Evolutionary conservation across 108 stramenopile species (phyloP).

Genomic region (Nitzschia sp.): DNA sequence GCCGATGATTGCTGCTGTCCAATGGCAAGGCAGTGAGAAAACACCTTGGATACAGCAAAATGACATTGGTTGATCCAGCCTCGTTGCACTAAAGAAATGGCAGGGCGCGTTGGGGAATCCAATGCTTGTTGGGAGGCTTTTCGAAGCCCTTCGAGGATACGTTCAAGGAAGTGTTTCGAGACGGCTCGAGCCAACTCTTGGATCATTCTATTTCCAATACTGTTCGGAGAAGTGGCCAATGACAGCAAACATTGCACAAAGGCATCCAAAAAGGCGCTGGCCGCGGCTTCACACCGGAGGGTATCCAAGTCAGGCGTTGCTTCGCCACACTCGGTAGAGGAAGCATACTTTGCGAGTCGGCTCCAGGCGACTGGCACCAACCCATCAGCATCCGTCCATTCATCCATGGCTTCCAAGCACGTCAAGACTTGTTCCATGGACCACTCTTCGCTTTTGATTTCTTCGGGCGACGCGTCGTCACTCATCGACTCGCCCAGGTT

Average conservation of each 20-base stretch:
- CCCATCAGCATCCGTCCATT: slow-evolving; percentile 13
- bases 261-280: slow-evolving; percentile 14
- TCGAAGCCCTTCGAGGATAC: neutral
- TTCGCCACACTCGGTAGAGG: neutral
- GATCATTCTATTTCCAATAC: slow-evolving; percentile 1
- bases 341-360: neutral
- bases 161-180: neutral
- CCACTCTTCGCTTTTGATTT: neutral
- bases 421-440: slow-evolving; percentile 20
- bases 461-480: neutral
- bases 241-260: slow-evolving; percentile 2
- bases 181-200: neutral
- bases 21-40: slow-evolving; percentile 31
- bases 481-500: neutral
- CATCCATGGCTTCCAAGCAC: slow-evolving; percentile 13
- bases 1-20: slow-evolving; percentile 14
- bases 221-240: neutral
- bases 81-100: slow-evolving; percentile 21
- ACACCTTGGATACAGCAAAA: slow-evolving; percentile 55
- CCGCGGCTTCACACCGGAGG: slow-evolving; percentile 7
- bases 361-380: slow-evolving; percentile 13
- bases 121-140: neutral
- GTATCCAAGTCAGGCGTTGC: neutral
- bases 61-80: slow-evolving; percentile 62
- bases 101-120: neutral